These are phyloP conservation scores for Prunus mira DNA, from an alignment of 306 rosid species.

Conservation along the genomic window DNA sequence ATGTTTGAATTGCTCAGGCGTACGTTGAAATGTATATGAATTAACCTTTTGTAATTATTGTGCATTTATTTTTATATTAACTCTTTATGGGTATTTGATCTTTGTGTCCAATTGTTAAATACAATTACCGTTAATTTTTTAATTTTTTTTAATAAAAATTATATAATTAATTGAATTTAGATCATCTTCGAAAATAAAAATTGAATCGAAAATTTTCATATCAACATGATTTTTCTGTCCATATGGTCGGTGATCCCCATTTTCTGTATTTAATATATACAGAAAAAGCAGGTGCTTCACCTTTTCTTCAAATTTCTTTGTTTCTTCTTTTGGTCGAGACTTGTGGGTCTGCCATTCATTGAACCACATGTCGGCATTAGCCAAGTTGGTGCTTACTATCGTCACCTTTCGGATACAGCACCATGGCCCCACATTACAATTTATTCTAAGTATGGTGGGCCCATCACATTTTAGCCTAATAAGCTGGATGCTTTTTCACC, in stretches of 20 bases:
- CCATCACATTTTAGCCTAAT: no score
- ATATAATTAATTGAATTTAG: no score
- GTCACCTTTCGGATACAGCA: not conserved
- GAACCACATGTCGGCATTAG: not conserved
- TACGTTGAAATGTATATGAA: no score
- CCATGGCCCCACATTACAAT: not conserved
- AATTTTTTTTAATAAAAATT: no score
- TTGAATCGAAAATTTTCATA: no score
- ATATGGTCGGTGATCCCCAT: not conserved
- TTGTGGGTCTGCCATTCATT: not conserved
- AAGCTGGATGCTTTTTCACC: no score
- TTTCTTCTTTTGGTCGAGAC: not conserved
- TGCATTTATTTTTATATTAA: no score
- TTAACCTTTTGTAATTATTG: accelerated
- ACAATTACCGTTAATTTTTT: no score
- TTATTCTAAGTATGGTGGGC: not conserved
- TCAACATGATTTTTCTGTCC: not conserved
- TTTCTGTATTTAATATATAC: not conserved
- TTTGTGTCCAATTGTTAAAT: no score
- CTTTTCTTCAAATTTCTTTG: not conserved
- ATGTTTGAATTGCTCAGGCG: accelerated
- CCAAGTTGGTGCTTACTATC: not conserved
- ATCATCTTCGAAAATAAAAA: not conserved
- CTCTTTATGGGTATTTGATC: accelerated
- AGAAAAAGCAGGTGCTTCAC: not conserved